Conservation (phyloP, 441 rosid genomes). For the Lepidium campestre region DNA sequence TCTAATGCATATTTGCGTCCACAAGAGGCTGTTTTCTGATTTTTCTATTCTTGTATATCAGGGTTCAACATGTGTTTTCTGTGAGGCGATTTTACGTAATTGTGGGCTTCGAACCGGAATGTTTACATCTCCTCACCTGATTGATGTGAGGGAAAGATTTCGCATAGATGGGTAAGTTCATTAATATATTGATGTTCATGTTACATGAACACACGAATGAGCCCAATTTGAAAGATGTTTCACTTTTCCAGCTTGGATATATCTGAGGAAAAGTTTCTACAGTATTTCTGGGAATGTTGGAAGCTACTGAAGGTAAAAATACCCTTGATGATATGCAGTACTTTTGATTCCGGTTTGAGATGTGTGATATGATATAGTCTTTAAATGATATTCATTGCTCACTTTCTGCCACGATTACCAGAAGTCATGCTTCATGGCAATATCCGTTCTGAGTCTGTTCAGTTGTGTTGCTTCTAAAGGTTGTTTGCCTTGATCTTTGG, state of each 20-base stretch:
- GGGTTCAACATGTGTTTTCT: slow-evolving; percentile 91
- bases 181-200: neutral
- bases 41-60: slow-evolving; percentile 32
- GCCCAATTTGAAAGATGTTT: slow-evolving; percentile 12
- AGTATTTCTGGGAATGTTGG: slow-evolving; percentile 89
- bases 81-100: slow-evolving; percentile 77
- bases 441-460: neutral
- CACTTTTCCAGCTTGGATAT: slow-evolving; percentile 57
- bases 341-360: slow-evolving; percentile 2
- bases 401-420: neutral
- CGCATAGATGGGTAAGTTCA: slow-evolving; percentile 65
- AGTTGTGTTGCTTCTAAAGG: neutral
- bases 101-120: slow-evolving; percentile 82
- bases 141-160: slow-evolving; percentile 92
- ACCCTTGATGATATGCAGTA: neutral
- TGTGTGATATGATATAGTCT: neutral
- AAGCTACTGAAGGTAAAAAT: slow-evolving; percentile 54
- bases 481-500: neutral
- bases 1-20: neutral
- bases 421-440: neutral
- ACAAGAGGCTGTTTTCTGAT: neutral
- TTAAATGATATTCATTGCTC: neutral
- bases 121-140: slow-evolving; percentile 88
- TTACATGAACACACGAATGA: neutral
- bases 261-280: slow-evolving; percentile 74